These are phyloP conservation scores for Ceratobasidium sp. DNA, from an alignment of 1,284 basidiomycete genomes.

Conservation along the genomic window DNA sequence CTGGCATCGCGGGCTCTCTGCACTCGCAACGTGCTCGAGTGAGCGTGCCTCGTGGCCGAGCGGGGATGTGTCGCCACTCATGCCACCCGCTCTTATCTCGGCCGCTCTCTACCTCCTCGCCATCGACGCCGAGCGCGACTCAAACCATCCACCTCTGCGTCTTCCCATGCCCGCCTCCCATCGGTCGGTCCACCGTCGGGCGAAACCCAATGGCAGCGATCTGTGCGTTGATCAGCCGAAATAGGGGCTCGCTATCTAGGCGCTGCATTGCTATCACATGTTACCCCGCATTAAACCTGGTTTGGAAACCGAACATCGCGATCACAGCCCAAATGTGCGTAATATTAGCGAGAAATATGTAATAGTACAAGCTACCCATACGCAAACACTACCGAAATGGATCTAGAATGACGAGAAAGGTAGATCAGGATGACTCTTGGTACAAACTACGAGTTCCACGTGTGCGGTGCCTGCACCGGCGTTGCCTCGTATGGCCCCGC, in stretches of 20 bases:
- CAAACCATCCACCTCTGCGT: background rate
- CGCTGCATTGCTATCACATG: background rate
- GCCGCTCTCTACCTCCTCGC: background rate
- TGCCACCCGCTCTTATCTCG: conserved; percentile 23
- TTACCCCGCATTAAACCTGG: background rate
- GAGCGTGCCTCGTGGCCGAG: conserved; percentile 15
- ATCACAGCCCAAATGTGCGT: background rate
- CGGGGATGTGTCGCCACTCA: background rate
- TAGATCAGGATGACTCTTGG: background rate
- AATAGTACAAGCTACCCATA: background rate
- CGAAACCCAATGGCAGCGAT: too few species aligned
- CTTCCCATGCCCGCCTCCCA: background rate
- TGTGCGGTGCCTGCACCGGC: conserved; percentile 7
- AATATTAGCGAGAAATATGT: background rate
- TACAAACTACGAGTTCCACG: conserved; percentile 7
- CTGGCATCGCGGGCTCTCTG: background rate
- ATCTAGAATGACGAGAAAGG: background rate
- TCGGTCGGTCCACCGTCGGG: background rate
- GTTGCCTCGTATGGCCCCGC: conserved; percentile 12
- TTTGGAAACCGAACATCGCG: background rate
- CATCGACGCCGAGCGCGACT: background rate
- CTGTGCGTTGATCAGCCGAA: background rate
- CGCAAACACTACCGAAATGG: background rate
- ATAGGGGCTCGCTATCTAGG: conserved; percentile 11
- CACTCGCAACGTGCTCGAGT: conserved; percentile 14